Conservation (phyloP, 2,329 filamentous ascomycete species). For the Fonsecaea erecta region DNA sequence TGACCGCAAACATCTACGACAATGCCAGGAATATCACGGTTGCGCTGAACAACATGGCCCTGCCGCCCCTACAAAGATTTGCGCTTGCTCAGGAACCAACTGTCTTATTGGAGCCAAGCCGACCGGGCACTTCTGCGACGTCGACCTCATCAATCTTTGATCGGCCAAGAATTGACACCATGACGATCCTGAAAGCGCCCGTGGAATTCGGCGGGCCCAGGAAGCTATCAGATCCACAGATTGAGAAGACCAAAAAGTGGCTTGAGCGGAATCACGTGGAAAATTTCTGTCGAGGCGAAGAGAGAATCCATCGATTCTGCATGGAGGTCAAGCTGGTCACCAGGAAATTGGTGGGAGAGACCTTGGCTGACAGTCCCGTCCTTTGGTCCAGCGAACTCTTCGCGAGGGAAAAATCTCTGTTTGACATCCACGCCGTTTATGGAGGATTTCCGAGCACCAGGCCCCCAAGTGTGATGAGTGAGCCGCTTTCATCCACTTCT, state of each 20-base stretch:
- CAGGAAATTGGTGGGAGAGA: conserved; percentile 81
- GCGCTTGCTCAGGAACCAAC: conserved; percentile 28
- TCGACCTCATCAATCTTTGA: conserved; percentile 67
- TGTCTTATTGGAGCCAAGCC: conserved; percentile 41
- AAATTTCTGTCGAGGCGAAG: conserved; percentile 93
- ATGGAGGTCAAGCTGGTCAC: conserved; percentile 88
- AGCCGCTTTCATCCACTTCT: conserved; percentile 45
- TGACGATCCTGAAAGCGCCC: conserved; percentile 82
- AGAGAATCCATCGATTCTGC: conserved; percentile 90
- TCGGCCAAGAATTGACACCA: conserved; percentile 79
- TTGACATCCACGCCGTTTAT: conserved; percentile 53
- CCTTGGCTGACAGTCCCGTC: conserved; percentile 80
- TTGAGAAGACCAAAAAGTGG: conserved; percentile 82
- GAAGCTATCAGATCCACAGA: conserved; percentile 94
- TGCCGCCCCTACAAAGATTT: conserved; percentile 48
- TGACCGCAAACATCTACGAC: conserved; percentile 85
- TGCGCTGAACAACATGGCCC: conserved; percentile 87
- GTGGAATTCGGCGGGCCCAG: conserved; percentile 87
- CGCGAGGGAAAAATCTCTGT: conserved; percentile 64
- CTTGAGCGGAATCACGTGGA: conserved; percentile 79
- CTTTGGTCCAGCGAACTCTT: conserved; percentile 93
- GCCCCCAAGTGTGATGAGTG: conserved; percentile 51
- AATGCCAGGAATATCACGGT: conserved; percentile 83
- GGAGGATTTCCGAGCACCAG: conserved; percentile 47
- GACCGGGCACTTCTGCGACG: conserved; percentile 51